phyloP scores from a whole-genome alignment of 2,329 filamentous ascomycete species.

The Plenodomus lindquistii region DNA sequence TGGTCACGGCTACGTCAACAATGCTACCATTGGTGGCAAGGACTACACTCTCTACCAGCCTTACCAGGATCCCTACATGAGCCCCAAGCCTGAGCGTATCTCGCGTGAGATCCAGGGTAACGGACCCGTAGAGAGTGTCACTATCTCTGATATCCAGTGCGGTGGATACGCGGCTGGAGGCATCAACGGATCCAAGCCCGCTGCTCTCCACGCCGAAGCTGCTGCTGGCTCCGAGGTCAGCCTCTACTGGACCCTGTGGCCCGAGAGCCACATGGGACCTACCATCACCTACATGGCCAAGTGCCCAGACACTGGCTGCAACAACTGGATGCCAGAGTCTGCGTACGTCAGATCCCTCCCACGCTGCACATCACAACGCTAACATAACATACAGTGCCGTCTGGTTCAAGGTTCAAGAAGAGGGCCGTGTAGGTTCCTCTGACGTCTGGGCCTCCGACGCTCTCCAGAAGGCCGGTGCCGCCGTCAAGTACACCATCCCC shows the following conservation, averaged over 20 bases:
- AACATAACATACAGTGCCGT: constrained; percentile 44
- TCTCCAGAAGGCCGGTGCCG: constrained; percentile 51
- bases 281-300: constrained; percentile 64
- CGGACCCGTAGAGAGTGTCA: constrained; percentile 60
- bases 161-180: constrained; percentile 57
- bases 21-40: constrained; percentile 38
- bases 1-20: constrained; percentile 43
- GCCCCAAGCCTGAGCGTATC: constrained; percentile 52
- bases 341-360: constrained; percentile 33
- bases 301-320: constrained; percentile 58
- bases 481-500: constrained; percentile 59
- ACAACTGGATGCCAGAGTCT: constrained; percentile 53
- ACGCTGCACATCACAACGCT: constrained; percentile 4
- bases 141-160: constrained; percentile 60
- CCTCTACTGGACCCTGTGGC: constrained; percentile 60
- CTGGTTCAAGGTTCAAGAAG: constrained; percentile 62
- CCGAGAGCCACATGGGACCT: constrained; percentile 57
- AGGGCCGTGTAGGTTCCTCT: constrained; percentile 55
- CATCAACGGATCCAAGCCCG: constrained; percentile 56
- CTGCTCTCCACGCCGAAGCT: constrained; percentile 57
- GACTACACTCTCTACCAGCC: constrained; percentile 43
- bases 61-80: constrained; percentile 40
- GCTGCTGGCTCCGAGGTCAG: constrained; percentile 59
- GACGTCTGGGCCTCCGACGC: constrained; percentile 53
- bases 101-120: constrained; percentile 63